Percentiles rank a stretch among this genome's conserved stretches.
Conservation (phyloP, 371 early-diverging fungal species). For the Mucor racemosus region DNA sequence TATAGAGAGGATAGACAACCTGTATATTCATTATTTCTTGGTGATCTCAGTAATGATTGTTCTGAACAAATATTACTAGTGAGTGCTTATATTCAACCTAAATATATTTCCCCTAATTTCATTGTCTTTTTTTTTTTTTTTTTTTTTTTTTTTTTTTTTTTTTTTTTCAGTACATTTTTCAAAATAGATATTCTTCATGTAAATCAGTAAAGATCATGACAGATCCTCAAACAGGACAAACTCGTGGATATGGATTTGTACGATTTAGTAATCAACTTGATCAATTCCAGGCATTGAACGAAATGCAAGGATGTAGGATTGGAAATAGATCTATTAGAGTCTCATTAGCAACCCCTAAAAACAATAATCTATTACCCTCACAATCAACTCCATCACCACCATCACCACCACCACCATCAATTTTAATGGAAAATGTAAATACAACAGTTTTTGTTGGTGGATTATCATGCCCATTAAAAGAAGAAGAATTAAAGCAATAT, state of each 20-base stretch:
- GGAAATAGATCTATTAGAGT: slow-evolving; percentile 84
- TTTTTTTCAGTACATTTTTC: slow-evolving; percentile 44
- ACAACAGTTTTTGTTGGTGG: slow-evolving; percentile 96
- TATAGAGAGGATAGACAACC: slow-evolving; percentile 49
- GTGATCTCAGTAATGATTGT: slow-evolving; percentile 74
- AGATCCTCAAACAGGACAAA: slow-evolving; percentile 67
- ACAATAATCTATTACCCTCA: slow-evolving; percentile 22
- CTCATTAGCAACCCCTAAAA: slow-evolving; percentile 80
- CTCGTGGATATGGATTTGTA: slow-evolving; percentile 82
- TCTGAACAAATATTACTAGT: slow-evolving; percentile 68
- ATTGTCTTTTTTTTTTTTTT: neutral
- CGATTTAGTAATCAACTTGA: slow-evolving; percentile 71
- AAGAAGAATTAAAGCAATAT: slow-evolving; percentile 78
- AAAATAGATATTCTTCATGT: slow-evolving; percentile 62
- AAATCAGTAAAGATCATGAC: slow-evolving; percentile 79
- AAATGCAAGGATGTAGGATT: slow-evolving; percentile 72
- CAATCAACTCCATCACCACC: neutral
- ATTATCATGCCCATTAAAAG: slow-evolving; percentile 70
- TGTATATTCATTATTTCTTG: slow-evolving; percentile 80
- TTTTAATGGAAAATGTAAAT: slow-evolving; percentile 50
- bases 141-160: neutral
- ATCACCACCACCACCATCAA: neutral
- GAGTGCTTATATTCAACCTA: slow-evolving; percentile 20
- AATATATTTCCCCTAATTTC: neutral
- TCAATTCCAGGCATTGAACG: slow-evolving; percentile 69